Evolutionary conservation across 2,329 filamentous ascomycete genomes (phyloP).

Genomic region (Arthrobotrys sphaeroides): DNA sequence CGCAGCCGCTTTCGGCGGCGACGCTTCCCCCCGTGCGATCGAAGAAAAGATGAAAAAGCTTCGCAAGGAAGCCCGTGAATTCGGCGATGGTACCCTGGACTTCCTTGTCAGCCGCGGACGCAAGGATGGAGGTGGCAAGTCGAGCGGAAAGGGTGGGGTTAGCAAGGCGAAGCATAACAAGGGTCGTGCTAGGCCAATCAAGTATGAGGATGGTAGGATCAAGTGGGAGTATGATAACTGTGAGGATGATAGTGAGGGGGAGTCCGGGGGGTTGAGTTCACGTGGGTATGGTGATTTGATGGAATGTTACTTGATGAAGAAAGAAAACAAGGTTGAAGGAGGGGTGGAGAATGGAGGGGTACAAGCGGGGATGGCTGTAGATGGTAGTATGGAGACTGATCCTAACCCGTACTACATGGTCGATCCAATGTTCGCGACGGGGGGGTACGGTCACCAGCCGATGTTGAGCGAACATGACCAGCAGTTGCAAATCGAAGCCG

Average conservation of each 20-base stretch:
- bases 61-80: slow-evolving; percentile 50
- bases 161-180: slow-evolving; percentile 27
- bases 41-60: slow-evolving; percentile 54
- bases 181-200: slow-evolving; percentile 47
- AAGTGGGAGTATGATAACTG: slow-evolving; percentile 54
- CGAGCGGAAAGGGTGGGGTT: slow-evolving; percentile 21
- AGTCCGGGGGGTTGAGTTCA: slow-evolving; percentile 19
- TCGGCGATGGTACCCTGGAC: slow-evolving; percentile 41
- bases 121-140: slow-evolving; percentile 32
- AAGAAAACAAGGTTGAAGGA: slow-evolving; percentile 39
- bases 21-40: slow-evolving; percentile 50
- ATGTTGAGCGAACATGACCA: slow-evolving; percentile 12
- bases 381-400: not conserved
- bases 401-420: slow-evolving; percentile 39
- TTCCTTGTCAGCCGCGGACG: slow-evolving; percentile 35
- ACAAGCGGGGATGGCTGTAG: not conserved
- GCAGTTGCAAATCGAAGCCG: slow-evolving; percentile 27
- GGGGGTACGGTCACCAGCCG: not conserved
- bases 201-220: slow-evolving; percentile 38
- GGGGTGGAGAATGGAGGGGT: not conserved
- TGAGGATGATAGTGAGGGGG: slow-evolving; percentile 51
- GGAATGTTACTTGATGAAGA: slow-evolving; percentile 51
- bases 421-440: slow-evolving; percentile 31
- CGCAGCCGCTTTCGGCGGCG: slow-evolving; percentile 46
- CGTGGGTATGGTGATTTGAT: slow-evolving; percentile 52